Conservation (phyloP, 225 moss, liverwort and hornwort genomes). For the Bryoerythrophyllum caledonicum region DNA sequence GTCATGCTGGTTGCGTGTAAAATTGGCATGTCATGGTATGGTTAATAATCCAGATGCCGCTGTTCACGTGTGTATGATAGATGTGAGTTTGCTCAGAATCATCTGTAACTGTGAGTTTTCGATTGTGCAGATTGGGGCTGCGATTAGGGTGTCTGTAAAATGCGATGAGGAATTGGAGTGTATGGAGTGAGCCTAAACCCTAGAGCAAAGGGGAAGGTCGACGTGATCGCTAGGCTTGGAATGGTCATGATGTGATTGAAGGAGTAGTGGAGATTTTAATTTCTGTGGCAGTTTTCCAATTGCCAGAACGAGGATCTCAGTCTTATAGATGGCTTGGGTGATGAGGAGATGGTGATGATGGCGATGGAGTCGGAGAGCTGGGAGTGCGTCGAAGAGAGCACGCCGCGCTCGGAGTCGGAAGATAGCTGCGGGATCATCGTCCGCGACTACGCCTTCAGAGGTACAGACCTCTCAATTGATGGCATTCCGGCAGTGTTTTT, state of each 20-base stretch:
- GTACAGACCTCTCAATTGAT: constrained; percentile 15
- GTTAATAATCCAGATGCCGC: neutral
- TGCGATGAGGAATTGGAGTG: neutral
- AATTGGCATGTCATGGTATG: neutral
- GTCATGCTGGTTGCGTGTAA: too few relatives aligned
- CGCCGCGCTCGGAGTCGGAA: constrained; percentile 25
- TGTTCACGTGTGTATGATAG: neutral
- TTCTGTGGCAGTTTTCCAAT: too few relatives aligned
- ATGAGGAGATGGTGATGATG: constrained; percentile 3
- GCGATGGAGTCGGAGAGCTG: constrained; percentile 27
- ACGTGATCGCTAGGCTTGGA: too few relatives aligned
- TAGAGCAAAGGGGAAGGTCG: neutral
- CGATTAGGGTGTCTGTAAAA: neutral
- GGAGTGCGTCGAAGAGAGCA: constrained; percentile 26
- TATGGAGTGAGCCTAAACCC: neutral
- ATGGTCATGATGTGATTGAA: neutral
- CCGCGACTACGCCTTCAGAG: constrained; percentile 12
- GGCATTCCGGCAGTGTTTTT: neutral
- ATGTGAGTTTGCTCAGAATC: neutral
- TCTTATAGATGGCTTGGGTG: neutral
- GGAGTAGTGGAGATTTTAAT: neutral
- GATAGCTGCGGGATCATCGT: constrained; percentile 24
- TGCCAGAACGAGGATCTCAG: too few relatives aligned
- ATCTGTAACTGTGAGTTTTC: constrained; percentile 5
- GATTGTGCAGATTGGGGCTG: neutral